These are phyloP conservation scores for Cladophialophora carrionii DNA, from an alignment of 2,329 filamentous ascomycete genomes.

Conservation along the genomic window DNA sequence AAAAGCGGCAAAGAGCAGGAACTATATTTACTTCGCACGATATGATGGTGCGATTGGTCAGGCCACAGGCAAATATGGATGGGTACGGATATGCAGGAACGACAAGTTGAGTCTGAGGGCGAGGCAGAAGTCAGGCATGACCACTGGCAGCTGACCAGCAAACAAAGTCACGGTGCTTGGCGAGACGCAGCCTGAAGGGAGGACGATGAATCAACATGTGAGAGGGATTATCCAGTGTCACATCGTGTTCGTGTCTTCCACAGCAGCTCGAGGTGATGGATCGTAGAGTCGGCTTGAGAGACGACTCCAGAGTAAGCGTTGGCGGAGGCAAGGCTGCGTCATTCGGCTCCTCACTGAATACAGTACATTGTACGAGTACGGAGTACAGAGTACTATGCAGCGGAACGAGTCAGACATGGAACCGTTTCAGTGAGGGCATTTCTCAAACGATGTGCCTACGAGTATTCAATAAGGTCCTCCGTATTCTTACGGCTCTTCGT, in stretches of 20 bases:
- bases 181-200: neutral
- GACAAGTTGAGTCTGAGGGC: neutral
- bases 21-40: slow-evolving; percentile 2
- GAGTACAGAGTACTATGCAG: no score
- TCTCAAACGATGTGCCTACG: neutral
- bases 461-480: no score
- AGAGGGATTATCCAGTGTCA: slow-evolving; percentile 4
- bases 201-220: neutral
- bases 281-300: neutral
- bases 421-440: neutral
- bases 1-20: slow-evolving; percentile 1
- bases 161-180: slow-evolving; percentile 12
- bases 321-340: slow-evolving; percentile 15
- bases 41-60: slow-evolving; percentile 7
- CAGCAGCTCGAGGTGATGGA: neutral
- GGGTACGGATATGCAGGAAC: neutral
- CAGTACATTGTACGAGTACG: neutral
- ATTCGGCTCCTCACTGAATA: slow-evolving; percentile 2
- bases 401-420: neutral
- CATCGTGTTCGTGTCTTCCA: neutral
- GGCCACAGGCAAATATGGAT: slow-evolving; percentile 2
- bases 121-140: slow-evolving; percentile 5
- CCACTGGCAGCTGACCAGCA: slow-evolving; percentile 15
- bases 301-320: slow-evolving; percentile 3
- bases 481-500: no score